phyloP scores from a whole-genome alignment of 1,284 basidiomycete genomes.

The Fomitopsis schrenkii region DNA sequence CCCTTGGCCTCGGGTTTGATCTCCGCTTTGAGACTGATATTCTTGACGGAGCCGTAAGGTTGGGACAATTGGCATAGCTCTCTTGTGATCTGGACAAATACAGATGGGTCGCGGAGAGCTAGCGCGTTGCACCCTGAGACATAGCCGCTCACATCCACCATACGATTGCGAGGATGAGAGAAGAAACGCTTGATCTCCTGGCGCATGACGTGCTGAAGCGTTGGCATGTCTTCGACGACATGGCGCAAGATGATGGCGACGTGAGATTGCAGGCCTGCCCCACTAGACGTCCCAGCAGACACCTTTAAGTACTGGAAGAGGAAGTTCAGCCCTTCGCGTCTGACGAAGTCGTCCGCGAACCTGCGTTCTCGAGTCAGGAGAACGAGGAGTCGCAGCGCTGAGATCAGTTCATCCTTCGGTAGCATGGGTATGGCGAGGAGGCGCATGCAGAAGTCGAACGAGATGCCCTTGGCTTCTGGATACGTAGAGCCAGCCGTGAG shows the following conservation, averaged over 20 bases:
- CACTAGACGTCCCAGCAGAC: slow-evolving; percentile 40
- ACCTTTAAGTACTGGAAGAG: slow-evolving; percentile 65
- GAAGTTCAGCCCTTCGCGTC: slow-evolving; percentile 56
- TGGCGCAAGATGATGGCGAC: slow-evolving; percentile 89
- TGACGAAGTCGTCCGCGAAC: slow-evolving; percentile 58
- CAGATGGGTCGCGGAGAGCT: slow-evolving; percentile 76
- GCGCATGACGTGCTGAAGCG: slow-evolving; percentile 73
- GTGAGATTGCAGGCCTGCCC: slow-evolving; percentile 76
- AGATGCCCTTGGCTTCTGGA: slow-evolving; percentile 53
- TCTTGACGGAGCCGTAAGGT: slow-evolving; percentile 58
- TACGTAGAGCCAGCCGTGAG: slow-evolving; percentile 55
- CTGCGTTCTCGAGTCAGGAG: slow-evolving; percentile 73
- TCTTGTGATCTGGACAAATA: slow-evolving; percentile 75
- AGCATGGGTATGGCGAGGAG: slow-evolving; percentile 60
- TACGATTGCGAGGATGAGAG: slow-evolving; percentile 62
- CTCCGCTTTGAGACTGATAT: slow-evolving; percentile 55
- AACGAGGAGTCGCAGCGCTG: slow-evolving; percentile 76
- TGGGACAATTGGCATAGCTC: slow-evolving; percentile 70
- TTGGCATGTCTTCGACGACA: slow-evolving; percentile 74
- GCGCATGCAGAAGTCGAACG: slow-evolving; percentile 74
- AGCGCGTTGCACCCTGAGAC: slow-evolving; percentile 78
- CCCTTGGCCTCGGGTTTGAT: slow-evolving; percentile 17
- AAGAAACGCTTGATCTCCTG: slow-evolving; percentile 81
- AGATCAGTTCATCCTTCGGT: slow-evolving; percentile 76
- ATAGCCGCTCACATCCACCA: slow-evolving; percentile 71